phyloP scores from a whole-genome alignment of 805 yeast genomes.

The Wickerhamomyces alni region DNA sequence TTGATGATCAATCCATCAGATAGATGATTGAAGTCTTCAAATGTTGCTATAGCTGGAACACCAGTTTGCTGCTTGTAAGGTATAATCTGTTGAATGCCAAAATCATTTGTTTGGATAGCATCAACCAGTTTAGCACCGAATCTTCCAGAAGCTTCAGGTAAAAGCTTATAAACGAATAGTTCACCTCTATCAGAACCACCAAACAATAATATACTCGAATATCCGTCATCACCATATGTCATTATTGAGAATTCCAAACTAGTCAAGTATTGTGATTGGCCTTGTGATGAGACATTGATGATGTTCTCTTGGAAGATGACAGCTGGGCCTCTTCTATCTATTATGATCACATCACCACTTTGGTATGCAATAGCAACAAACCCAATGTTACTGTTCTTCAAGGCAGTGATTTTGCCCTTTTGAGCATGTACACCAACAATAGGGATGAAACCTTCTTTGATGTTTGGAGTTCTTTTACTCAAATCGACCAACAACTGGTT shows the following conservation, averaged over 20 bases:
- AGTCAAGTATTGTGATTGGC: conserved; percentile 37
- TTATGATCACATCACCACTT: conserved; percentile 65
- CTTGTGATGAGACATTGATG: conserved; percentile 18
- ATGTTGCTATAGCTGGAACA: conserved; percentile 55
- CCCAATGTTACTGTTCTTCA: conserved; percentile 70
- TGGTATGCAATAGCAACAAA: conserved; percentile 78
- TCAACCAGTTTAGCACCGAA: conserved; percentile 51
- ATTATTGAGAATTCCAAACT: conserved; percentile 68
- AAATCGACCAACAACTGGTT: conserved; percentile 39
- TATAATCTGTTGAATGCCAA: conserved; percentile 47
- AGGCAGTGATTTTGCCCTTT: conserved; percentile 47
- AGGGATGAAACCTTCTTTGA: conserved; percentile 62
- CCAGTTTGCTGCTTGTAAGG: conserved; percentile 60
- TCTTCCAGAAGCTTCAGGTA: conserved; percentile 58
- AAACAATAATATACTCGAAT: conserved; percentile 62
- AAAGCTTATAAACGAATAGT: conserved; percentile 53
- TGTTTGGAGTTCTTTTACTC: conserved; percentile 44
- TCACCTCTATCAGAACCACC: conserved; percentile 81
- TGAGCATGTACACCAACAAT: conserved; percentile 37
- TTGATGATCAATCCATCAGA: conserved; percentile 55
- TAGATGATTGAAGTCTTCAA: conserved; percentile 50
- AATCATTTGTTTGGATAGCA: conserved; percentile 40
- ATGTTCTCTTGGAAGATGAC: conserved; percentile 41
- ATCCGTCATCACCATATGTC: conserved; percentile 59
- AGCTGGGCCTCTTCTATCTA: conserved; percentile 81